Percentiles rank a stretch among this genome's conserved stretches.
These are phyloP conservation scores for Colletotrichum liriopes DNA, from an alignment of 2,329 filamentous ascomycete genomes.

Conservation along the genomic window DNA sequence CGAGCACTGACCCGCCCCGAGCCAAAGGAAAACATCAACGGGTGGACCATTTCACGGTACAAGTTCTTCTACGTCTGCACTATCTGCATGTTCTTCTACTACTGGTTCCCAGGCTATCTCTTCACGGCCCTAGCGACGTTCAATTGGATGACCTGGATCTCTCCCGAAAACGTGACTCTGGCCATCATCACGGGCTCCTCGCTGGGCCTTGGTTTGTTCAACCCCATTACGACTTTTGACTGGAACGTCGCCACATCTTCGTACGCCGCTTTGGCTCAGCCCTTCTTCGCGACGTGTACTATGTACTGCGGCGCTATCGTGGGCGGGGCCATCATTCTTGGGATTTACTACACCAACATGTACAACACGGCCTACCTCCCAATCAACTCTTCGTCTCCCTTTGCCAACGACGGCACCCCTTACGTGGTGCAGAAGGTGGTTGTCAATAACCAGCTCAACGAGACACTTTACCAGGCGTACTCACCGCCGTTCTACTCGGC, in stretches of 20 bases:
- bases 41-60: slow-evolving; percentile 62
- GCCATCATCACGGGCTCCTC: slow-evolving; percentile 60
- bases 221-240: slow-evolving; percentile 66
- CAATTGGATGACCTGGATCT: slow-evolving; percentile 68
- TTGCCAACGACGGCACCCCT: slow-evolving; percentile 59
- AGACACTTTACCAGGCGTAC: slow-evolving; percentile 58
- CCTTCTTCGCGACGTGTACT: slow-evolving; percentile 59
- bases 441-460: slow-evolving; percentile 56
- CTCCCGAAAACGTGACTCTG: slow-evolving; percentile 60
- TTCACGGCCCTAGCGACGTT: slow-evolving; percentile 61
- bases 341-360: slow-evolving; percentile 60
- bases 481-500: slow-evolving; percentile 62
- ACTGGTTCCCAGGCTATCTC: slow-evolving; percentile 64
- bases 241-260: slow-evolving; percentile 62
- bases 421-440: slow-evolving; percentile 56
- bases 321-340: slow-evolving; percentile 57
- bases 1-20: slow-evolving; percentile 53
- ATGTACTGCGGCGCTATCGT: slow-evolving; percentile 53
- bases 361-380: slow-evolving; percentile 62
- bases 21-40: slow-evolving; percentile 56
- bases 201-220: slow-evolving; percentile 60
- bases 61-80: slow-evolving; percentile 59
- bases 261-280: slow-evolving; percentile 55
- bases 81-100: slow-evolving; percentile 60
- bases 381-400: slow-evolving; percentile 63